phyloP scores from a whole-genome alignment of 257 asterid species.

The Lycium barbarum region DNA sequence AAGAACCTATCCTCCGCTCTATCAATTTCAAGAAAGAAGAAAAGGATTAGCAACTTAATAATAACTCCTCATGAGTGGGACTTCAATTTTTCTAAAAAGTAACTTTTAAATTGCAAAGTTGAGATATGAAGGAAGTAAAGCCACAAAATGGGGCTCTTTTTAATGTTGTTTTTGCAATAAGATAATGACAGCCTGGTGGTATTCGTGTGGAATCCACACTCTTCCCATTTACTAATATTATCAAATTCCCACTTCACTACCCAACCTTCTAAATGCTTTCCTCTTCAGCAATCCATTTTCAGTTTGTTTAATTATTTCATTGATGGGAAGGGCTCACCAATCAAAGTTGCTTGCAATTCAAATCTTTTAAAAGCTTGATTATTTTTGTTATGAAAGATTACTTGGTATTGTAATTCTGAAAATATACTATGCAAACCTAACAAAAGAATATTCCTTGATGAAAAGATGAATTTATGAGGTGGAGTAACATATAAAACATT shows the following conservation, averaged over 20 bases:
- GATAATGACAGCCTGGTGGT: constrained; percentile 45
- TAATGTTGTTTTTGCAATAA: constrained; percentile 12
- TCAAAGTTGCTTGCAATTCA: neutral
- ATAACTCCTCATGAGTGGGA: neutral
- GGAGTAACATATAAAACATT: neutral
- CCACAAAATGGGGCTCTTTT: neutral
- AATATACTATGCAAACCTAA: neutral
- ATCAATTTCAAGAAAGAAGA: neutral
- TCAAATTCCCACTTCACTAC: constrained; percentile 32
- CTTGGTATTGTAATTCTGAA: neutral
- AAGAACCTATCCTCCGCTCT: neutral
- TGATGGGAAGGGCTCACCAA: constrained; percentile 13
- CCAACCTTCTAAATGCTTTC: constrained; percentile 41
- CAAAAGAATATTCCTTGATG: constrained; percentile 1
- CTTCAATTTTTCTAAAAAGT: neutral
- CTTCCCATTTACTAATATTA: constrained; percentile 43
- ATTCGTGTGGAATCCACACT: constrained; percentile 68
- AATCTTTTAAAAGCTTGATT: neutral
- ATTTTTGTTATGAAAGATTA: neutral
- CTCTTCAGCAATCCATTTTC: constrained; percentile 59
- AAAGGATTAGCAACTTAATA: constrained; percentile 19
- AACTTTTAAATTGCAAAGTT: neutral
- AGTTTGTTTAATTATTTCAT: neutral
- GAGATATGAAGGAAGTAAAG: constrained; percentile 11
- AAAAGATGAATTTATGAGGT: neutral